These are phyloP conservation scores for Coniochaeta sp. DNA, from an alignment of 2,329 filamentous ascomycete genomes.

Conservation along the genomic window DNA sequence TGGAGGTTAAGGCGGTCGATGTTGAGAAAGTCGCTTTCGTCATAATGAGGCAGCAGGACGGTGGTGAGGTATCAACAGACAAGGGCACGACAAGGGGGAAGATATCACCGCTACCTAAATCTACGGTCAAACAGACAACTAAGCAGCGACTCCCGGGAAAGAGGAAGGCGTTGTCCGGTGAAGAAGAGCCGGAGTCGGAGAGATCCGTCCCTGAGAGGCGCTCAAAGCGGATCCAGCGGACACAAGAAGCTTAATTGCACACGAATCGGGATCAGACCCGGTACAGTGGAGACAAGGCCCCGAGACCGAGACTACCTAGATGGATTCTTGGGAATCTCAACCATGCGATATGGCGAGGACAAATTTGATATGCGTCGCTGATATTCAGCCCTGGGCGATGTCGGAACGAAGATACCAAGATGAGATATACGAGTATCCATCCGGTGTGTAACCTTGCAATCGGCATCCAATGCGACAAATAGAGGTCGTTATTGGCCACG, in stretches of 20 bases:
- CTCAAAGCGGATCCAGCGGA: slow-evolving; percentile 12
- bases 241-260: slow-evolving; percentile 11
- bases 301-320: neutral
- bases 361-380: neutral
- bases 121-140: neutral
- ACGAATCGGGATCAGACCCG: neutral
- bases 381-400: neutral
- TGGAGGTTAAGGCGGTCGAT: slow-evolving; percentile 51
- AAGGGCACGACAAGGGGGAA: neutral
- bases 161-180: slow-evolving; percentile 11
- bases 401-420: neutral
- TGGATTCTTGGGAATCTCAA: slow-evolving; percentile 8
- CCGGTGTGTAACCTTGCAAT: neutral
- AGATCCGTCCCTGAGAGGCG: slow-evolving; percentile 8
- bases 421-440: neutral
- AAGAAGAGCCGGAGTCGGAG: slow-evolving; percentile 4
- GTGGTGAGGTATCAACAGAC: neutral
- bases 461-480: neutral
- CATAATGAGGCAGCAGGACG: slow-evolving; percentile 38
- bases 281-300: neutral
- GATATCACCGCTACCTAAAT: neutral
- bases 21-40: slow-evolving; percentile 68
- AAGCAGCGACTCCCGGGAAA: slow-evolving; percentile 8
- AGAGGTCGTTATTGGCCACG: neutral
- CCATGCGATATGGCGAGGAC: slow-evolving; percentile 3